Conservation (phyloP, 1,139 yeast species). For the Candida sp. region DNA sequence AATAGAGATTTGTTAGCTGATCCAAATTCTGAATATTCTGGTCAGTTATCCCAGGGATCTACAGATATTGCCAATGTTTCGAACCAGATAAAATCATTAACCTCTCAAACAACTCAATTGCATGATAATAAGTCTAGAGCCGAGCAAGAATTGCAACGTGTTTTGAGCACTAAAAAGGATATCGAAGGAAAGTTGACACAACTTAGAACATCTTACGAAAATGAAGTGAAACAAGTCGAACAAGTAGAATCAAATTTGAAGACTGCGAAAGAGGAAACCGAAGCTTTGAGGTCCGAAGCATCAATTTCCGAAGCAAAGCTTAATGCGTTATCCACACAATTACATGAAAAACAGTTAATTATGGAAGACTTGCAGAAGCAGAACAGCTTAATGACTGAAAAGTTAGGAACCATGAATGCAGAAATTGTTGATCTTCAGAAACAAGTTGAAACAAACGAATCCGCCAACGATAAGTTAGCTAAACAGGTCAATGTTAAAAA, state of each 20-base stretch:
- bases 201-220: conserved; percentile 70
- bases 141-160: conserved; percentile 67
- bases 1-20: conserved; percentile 58
- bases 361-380: conserved; percentile 66
- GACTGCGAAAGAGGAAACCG: conserved; percentile 65
- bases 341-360: conserved; percentile 57
- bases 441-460: conserved; percentile 48
- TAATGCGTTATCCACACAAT: conserved; percentile 67
- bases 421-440: conserved; percentile 59
- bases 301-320: conserved; percentile 79
- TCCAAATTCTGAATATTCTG: conserved; percentile 50
- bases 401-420: conserved; percentile 62
- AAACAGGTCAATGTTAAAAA: conserved; percentile 64
- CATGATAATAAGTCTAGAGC: conserved; percentile 73
- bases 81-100: conserved; percentile 76
- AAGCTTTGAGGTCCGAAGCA: conserved; percentile 69
- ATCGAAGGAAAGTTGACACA: conserved; percentile 67
- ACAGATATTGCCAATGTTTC: conserved; percentile 86
- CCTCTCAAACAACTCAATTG: conserved; percentile 68
- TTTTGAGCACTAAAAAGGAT: conserved; percentile 63
- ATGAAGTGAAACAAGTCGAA: conserved; percentile 72
- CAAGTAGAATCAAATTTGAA: conserved; percentile 62
- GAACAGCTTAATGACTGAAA: conserved; percentile 64
- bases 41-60: conserved; percentile 73
- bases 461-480: conserved; percentile 56